Evolutionary conservation across 306 rosid species (phyloP).

Genomic region (Crotalaria pallida): DNA sequence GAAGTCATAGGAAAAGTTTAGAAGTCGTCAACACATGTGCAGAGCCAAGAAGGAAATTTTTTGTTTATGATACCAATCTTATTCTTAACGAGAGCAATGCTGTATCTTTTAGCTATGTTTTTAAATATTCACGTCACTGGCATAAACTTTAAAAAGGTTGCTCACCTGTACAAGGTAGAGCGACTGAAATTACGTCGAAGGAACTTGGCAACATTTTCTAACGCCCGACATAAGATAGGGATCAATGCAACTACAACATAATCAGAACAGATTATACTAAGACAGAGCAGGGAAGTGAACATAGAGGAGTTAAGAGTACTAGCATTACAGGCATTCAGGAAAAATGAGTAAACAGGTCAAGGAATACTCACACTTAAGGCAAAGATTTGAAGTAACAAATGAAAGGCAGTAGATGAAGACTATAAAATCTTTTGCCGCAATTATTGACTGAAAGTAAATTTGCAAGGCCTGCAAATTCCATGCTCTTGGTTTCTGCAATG

Average conservation of each 20-base stretch:
- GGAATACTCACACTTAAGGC: conserved; percentile 70
- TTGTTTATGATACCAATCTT: neutral
- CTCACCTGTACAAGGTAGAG: conserved; percentile 85
- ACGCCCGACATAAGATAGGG: conserved; percentile 75
- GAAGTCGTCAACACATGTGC: neutral
- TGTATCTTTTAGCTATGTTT: neutral
- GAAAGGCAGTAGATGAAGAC: conserved; percentile 74
- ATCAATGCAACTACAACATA: conserved; percentile 80
- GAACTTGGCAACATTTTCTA: conserved; percentile 94
- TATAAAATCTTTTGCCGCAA: conserved; percentile 79
- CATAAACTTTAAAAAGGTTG: neutral
- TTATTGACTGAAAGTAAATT: conserved; percentile 70
- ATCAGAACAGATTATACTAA: conserved; percentile 22
- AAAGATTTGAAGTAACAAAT: conserved; percentile 72
- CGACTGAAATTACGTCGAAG: conserved; percentile 85
- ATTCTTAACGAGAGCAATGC: neutral
- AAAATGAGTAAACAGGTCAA: neutral
- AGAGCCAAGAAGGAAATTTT: neutral
- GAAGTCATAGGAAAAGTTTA: neutral
- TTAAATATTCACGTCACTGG: neutral
- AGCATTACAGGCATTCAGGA: neutral
- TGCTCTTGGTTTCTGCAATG: conserved; percentile 80
- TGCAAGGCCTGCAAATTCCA: conserved; percentile 92
- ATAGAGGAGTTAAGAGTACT: neutral
- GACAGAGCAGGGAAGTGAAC: neutral